Evolutionary conservation across 345 rosid species (phyloP), one percentile per base, ranked within the genome.

Genomic region (Moricandia moricandioides): DNA sequence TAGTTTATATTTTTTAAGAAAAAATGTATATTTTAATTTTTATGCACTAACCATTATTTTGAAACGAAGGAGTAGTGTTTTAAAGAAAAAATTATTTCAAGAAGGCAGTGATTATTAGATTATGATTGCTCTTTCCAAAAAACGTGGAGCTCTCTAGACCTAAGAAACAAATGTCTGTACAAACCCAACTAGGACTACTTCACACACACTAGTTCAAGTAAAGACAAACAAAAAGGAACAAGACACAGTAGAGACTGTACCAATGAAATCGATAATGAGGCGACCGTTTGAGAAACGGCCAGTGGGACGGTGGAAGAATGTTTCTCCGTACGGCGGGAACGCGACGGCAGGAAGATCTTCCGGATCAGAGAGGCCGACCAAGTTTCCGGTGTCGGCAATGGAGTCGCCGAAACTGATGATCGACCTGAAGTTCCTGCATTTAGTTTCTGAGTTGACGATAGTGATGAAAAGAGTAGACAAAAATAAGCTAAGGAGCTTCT

Each of bases 361-460:
- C 10, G 9, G 69, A 52, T 16, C 65, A 12, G 80, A 67, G 56
- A 81, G 39, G 3, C 21, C 43, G 6, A 78, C 16, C 14, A 69
- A 59, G 85, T 84, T 85, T 17, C 89, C 91, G 3, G 87, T 85
- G 29, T 85, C 91, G 18, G 88, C 80, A 10, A 78, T 21, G 0
- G 91, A 87, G 66, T 87, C 91, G 1, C 91, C 91, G 26, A 87
- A 85, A 79, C 88, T 84, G 57, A 87, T 67, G 77, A 87, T 78
- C 4, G 89, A 81, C 3, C 34, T 24, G 67, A 65, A 71, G 14
- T 69, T 60, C 1, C 7, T 70, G 21, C 73, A 71, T 3, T 16
- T 61, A 0, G 76, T 5, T 49, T 71, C 64, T 7, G 65, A 34
- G 39, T 27, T 14, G 30, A 17, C 58, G 0, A 7, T 29, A 31